These are phyloP conservation scores for Alternaria novae-zelandiae DNA, from an alignment of 2,329 filamentous ascomycete species.

Conservation along the genomic window DNA sequence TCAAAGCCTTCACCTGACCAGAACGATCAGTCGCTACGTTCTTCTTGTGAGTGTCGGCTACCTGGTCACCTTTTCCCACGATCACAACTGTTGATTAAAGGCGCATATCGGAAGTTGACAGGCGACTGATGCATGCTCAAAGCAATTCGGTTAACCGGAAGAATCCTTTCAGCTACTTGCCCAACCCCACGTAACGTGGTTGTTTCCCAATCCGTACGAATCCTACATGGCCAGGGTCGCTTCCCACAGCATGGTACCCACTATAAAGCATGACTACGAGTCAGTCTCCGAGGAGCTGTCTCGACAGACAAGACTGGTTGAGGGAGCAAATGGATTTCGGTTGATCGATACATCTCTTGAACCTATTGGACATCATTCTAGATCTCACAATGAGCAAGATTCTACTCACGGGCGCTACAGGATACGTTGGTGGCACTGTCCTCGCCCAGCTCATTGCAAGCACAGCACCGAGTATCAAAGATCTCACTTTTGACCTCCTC, in stretches of 20 bases:
- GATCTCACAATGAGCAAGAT: conserved; percentile 17
- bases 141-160: background rate
- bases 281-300: background rate
- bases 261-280: background rate
- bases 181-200: background rate
- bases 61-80: background rate
- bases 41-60: background rate
- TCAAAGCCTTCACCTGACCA: background rate
- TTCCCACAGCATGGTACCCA: background rate
- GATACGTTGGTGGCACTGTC: conserved; percentile 24
- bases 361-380: background rate
- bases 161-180: background rate
- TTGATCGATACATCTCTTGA: background rate
- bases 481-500: conserved; percentile 18
- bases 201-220: background rate
- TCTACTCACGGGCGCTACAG: conserved; percentile 21
- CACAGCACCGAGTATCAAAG: conserved; percentile 7
- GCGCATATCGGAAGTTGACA: background rate
- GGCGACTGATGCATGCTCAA: background rate
- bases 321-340: background rate
- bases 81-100: background rate
- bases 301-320: background rate
- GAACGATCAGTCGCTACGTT: background rate
- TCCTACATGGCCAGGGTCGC: background rate
- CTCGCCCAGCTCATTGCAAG: conserved; percentile 15